These are phyloP conservation scores for Chlorella sorokiniana DNA, from an alignment of 139 green algal species.

Conservation along the genomic window DNA sequence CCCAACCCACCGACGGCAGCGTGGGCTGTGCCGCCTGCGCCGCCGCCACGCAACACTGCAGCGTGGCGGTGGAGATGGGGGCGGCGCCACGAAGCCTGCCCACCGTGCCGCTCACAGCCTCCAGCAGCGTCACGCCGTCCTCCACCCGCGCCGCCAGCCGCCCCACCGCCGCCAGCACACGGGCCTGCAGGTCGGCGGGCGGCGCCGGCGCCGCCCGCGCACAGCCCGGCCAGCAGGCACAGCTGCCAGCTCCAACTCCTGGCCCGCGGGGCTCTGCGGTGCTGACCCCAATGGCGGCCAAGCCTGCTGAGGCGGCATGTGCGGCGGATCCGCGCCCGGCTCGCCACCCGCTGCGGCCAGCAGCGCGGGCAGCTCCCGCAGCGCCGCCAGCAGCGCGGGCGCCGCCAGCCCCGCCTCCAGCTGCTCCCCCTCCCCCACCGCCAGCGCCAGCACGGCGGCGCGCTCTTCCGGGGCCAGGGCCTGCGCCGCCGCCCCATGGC, in stretches of 20 bases:
- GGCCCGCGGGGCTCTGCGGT: background rate
- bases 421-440: slow-evolving; percentile 19
- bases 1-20: slow-evolving; percentile 10
- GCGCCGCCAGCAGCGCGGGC: slow-evolving; percentile 41
- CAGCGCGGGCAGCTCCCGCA: slow-evolving; percentile 47
- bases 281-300: background rate
- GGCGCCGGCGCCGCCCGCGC: background rate
- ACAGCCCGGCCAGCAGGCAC: background rate
- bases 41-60: slow-evolving; percentile 45
- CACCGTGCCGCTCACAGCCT: slow-evolving; percentile 39
- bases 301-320: background rate
- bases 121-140: slow-evolving; percentile 42
- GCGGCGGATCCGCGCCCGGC: background rate
- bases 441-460: slow-evolving; percentile 29
- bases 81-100: slow-evolving; percentile 24
- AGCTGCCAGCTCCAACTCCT: slow-evolving; percentile 4
- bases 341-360: background rate
- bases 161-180: slow-evolving; percentile 34
- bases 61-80: slow-evolving; percentile 31
- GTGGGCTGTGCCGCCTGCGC: slow-evolving; percentile 15
- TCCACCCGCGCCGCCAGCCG: slow-evolving; percentile 39
- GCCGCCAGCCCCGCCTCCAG: slow-evolving; percentile 39
- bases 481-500: slow-evolving; percentile 32
- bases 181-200: slow-evolving; percentile 7
- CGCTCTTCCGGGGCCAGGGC: slow-evolving; percentile 15